Conservation (phyloP, 208 protist genomes). For the Leishmania guyanensis region DNA sequence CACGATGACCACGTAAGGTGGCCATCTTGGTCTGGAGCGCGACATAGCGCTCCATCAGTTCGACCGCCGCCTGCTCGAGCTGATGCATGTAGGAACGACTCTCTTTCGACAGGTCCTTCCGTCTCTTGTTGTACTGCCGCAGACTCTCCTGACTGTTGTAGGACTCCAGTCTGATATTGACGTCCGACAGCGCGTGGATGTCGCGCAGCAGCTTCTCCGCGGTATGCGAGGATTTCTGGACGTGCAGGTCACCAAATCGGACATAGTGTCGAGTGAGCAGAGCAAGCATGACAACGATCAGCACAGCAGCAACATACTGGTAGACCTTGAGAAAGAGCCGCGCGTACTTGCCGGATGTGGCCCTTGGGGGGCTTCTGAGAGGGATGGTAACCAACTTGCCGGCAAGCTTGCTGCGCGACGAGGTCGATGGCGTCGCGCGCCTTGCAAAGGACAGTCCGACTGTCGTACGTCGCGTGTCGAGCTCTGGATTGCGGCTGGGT, state of each 20-base stretch:
- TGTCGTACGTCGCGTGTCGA: slow-evolving; percentile 9
- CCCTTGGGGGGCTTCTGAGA: not conserved
- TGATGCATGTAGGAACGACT: slow-evolving; percentile 28
- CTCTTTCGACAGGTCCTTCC: slow-evolving; percentile 21
- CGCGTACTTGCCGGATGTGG: not conserved
- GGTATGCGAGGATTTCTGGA: slow-evolving; percentile 10
- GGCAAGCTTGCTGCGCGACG: slow-evolving; percentile 9
- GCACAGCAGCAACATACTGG: slow-evolving; percentile 16
- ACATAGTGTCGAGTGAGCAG: slow-evolving; percentile 11
- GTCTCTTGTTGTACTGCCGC: slow-evolving; percentile 24
- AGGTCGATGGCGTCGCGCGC: slow-evolving; percentile 12
- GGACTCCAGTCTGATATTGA: slow-evolving; percentile 18
- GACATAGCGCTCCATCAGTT: slow-evolving; percentile 63
- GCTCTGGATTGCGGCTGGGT: slow-evolving; percentile 11
- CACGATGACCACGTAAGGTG: slow-evolving; percentile 48
- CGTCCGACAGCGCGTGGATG: slow-evolving; percentile 16
- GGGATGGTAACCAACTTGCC: slow-evolving; percentile 1
- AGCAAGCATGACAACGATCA: slow-evolving; percentile 32
- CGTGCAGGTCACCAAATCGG: not conserved
- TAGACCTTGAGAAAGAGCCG: slow-evolving; percentile 13
- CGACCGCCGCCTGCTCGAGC: slow-evolving; percentile 42
- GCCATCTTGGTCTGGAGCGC: slow-evolving; percentile 49
- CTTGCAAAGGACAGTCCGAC: slow-evolving; percentile 14
- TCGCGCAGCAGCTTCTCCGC: slow-evolving; percentile 29
- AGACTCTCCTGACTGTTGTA: slow-evolving; percentile 34